Evolutionary conservation across 1,139 yeast genomes (phyloP).

Genomic region (Hansenula lynferdii): DNA sequence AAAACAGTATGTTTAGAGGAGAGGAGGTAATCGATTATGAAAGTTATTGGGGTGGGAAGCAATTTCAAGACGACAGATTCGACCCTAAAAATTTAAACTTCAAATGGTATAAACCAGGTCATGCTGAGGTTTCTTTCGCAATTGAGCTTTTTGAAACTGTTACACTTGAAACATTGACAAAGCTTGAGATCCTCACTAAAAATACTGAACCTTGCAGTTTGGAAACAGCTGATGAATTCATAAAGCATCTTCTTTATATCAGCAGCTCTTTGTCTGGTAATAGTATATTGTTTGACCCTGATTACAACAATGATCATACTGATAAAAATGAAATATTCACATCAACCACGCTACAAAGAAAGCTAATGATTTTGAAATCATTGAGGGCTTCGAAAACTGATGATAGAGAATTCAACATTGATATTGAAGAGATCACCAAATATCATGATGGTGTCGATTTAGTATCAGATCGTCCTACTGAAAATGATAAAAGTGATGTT

Average conservation of each 20-base stretch:
- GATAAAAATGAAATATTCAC: constrained; percentile 10
- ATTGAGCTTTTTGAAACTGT: constrained; percentile 52
- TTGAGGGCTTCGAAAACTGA: constrained; percentile 29
- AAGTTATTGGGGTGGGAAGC: constrained; percentile 71
- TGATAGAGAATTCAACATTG: constrained; percentile 28
- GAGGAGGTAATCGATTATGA: constrained; percentile 34
- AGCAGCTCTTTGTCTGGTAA: constrained; percentile 68
- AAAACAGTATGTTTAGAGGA: constrained; percentile 46
- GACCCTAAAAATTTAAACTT: constrained; percentile 44
- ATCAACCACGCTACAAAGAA: constrained; percentile 24
- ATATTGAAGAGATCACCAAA: constrained; percentile 27
- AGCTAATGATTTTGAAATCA: constrained; percentile 28
- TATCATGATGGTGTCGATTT: constrained; percentile 25
- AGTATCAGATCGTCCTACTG: constrained; percentile 32
- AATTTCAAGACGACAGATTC: constrained; percentile 42
- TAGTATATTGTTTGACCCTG: constrained; percentile 74
- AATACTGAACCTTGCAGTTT: constrained; percentile 14
- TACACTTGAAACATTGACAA: constrained; percentile 38
- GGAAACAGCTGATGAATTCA: constrained; percentile 39
- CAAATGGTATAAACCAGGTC: constrained; percentile 72
- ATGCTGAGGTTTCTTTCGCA: constrained; percentile 56
- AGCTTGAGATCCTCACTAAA: constrained; percentile 32
- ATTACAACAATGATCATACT: constrained; percentile 28
- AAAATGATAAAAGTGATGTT: constrained; percentile 23
- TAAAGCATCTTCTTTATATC: constrained; percentile 51